Percentiles rank a stretch among this genome's conserved stretches.
phyloP scores from a whole-genome alignment of 2,329 filamentous ascomycete genomes.

The Hypoxylon sp. region DNA sequence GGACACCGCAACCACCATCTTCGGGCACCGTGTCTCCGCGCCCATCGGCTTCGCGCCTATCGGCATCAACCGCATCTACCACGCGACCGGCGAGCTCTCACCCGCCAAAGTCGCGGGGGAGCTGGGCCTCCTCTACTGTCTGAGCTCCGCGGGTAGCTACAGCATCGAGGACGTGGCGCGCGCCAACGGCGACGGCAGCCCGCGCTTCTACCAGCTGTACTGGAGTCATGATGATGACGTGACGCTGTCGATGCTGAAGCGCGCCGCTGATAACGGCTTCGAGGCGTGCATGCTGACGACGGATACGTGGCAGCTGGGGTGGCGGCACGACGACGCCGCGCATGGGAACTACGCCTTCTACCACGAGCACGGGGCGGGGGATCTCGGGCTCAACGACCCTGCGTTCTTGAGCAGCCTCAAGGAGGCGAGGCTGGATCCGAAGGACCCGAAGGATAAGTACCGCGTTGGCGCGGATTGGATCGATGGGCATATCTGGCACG shows the following conservation, averaged over 20 bases:
- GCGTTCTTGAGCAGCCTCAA: conserved; percentile 69
- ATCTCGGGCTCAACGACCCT: conserved; percentile 71
- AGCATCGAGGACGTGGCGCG: conserved; percentile 70
- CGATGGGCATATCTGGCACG: conserved; percentile 74
- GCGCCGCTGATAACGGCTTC: conserved; percentile 69
- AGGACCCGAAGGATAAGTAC: conserved; percentile 63
- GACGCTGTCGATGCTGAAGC: conserved; percentile 67
- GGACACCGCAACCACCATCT: conserved; percentile 71
- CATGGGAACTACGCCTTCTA: conserved; percentile 75
- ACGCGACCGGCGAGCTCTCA: conserved; percentile 69
- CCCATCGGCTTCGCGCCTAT: conserved; percentile 76
- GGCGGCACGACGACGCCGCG: conserved; percentile 71
- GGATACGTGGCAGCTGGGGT: conserved; percentile 75
- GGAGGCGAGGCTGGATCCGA: conserved; percentile 67
- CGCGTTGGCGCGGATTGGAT: conserved; percentile 72
- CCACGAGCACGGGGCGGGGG: conserved; percentile 68
- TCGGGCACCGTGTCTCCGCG: conserved; percentile 70
- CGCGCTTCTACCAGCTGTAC: conserved; percentile 74
- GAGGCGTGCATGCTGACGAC: conserved; percentile 71
- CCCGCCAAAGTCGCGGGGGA: conserved; percentile 73
- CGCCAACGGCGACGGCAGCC: conserved; percentile 65
- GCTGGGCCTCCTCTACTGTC: conserved; percentile 70
- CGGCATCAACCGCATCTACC: conserved; percentile 77
- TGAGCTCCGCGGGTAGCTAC: conserved; percentile 70
- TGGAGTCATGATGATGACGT: conserved; percentile 74